phyloP scores from a whole-genome alignment of 139 green algal genomes.

The Closterium sp. region DNA sequence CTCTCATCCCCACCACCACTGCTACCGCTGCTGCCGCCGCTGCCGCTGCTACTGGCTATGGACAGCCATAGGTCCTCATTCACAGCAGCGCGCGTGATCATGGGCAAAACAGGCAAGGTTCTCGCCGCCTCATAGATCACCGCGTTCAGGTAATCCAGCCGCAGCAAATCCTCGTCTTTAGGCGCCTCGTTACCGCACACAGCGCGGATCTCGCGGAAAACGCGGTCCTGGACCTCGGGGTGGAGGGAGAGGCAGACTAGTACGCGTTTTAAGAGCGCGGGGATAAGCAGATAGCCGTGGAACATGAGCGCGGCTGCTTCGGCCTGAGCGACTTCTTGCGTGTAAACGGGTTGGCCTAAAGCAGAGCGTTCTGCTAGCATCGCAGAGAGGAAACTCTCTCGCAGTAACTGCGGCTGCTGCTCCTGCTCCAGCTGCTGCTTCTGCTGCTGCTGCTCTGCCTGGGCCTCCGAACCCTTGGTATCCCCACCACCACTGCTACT shows the following conservation, averaged over 20 bases:
- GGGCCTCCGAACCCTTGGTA: background rate
- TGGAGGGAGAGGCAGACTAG: background rate
- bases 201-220: background rate
- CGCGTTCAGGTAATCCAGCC: background rate
- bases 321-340: background rate
- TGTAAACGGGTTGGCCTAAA: background rate
- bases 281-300: background rate
- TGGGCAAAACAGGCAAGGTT: background rate
- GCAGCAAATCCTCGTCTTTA: background rate
- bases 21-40: background rate
- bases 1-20: background rate
- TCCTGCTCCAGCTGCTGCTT: background rate
- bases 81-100: background rate
- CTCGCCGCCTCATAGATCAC: background rate
- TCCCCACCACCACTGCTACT: background rate
- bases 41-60: background rate
- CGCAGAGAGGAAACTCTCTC: background rate
- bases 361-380: background rate
- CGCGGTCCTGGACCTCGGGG: background rate
- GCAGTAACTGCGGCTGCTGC: background rate
- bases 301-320: background rate
- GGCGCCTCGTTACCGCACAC: background rate
- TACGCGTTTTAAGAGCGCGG: background rate
- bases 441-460: background rate
- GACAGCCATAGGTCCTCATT: background rate